These are phyloP conservation scores for Cryptococcus maquisensis DNA, from an alignment of 1,284 basidiomycete genomes.

Conservation along the genomic window DNA sequence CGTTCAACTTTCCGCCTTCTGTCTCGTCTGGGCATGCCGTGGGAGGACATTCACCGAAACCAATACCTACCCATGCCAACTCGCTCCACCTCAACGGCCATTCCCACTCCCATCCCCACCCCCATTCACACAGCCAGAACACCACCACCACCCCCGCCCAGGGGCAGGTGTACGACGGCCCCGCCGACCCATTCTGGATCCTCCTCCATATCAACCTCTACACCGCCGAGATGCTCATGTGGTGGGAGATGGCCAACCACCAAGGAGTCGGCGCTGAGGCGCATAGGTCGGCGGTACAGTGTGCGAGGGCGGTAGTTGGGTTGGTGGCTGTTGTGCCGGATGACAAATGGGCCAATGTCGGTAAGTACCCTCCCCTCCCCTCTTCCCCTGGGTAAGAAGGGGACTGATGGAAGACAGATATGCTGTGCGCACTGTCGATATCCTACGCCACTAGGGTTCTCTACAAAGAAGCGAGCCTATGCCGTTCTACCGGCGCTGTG, in stretches of 20 bases:
- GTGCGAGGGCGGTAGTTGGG: conserved; percentile 29
- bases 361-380: conserved; percentile 12
- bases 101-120: background rate
- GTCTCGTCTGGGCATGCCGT: too few relatives aligned
- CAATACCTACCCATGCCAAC: too few relatives aligned
- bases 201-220: conserved; percentile 30
- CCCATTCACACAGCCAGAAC: background rate
- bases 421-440: conserved; percentile 27
- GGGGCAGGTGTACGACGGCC: conserved; percentile 19
- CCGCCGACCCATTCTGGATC: conserved; percentile 37
- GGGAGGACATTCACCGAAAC: too few relatives aligned
- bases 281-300: conserved; percentile 27
- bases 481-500: conserved; percentile 9
- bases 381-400: background rate
- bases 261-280: conserved; percentile 7
- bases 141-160: background rate
- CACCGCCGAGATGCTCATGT: conserved; percentile 37
- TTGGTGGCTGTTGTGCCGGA: conserved; percentile 18
- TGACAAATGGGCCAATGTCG: conserved; percentile 30
- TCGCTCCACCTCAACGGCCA: background rate
- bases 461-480: conserved; percentile 26
- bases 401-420: conserved; percentile 14
- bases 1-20: conserved; percentile 7
- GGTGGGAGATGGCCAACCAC: conserved; percentile 31
- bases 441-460: conserved; percentile 32